Evolutionary conservation across 495 filamentous ascomycete species (phyloP).

Genomic region (Hamigera avellanea): DNA sequence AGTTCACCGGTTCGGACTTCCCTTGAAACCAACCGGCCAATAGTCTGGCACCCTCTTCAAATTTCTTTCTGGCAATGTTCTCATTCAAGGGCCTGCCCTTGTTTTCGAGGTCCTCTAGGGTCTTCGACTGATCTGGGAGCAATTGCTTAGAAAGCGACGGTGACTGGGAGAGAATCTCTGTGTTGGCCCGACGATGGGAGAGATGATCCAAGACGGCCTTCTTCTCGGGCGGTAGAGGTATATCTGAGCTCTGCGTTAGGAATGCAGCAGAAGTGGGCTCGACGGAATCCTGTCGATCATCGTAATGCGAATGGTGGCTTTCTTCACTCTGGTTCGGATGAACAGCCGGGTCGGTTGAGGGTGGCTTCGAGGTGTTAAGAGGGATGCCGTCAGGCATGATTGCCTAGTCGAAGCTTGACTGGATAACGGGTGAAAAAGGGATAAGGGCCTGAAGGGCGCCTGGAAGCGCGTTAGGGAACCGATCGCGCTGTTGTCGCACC

Average conservation of each 20-base stretch:
- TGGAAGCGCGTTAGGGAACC: slow-evolving; percentile 6
- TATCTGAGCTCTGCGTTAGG: slow-evolving; percentile 9
- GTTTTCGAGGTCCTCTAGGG: background rate
- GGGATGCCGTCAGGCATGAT: slow-evolving; percentile 7
- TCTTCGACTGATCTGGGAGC: slow-evolving; percentile 11
- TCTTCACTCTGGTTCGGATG: no score
- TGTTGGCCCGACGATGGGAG: slow-evolving; percentile 31
- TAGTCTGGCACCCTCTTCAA: slow-evolving; percentile 28
- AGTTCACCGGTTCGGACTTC: slow-evolving; percentile 33
- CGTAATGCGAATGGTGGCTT: background rate
- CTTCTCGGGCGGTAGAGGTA: slow-evolving; percentile 8
- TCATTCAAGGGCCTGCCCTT: slow-evolving; percentile 14
- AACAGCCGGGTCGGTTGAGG: slow-evolving; percentile 4
- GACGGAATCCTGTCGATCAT: background rate
- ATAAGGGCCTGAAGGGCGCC: slow-evolving; percentile 8
- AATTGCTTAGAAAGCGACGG: slow-evolving; percentile 10
- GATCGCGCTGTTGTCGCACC: slow-evolving; percentile 6
- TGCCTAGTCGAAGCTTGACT: slow-evolving; percentile 8
- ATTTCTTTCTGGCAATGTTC: slow-evolving; percentile 27
- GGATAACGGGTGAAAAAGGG: slow-evolving; percentile 5
- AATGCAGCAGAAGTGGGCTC: slow-evolving; percentile 1
- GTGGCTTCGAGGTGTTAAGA: slow-evolving; percentile 3
- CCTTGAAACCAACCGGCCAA: slow-evolving; percentile 43
- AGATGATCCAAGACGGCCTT: slow-evolving; percentile 13
- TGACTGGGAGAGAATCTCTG: slow-evolving; percentile 22